A percentile compares a stretch with the other conserved stretches of the same genome.
These are phyloP conservation scores for Arctium lappa DNA, from an alignment of 129 eudicot species.

Conservation along the genomic window DNA sequence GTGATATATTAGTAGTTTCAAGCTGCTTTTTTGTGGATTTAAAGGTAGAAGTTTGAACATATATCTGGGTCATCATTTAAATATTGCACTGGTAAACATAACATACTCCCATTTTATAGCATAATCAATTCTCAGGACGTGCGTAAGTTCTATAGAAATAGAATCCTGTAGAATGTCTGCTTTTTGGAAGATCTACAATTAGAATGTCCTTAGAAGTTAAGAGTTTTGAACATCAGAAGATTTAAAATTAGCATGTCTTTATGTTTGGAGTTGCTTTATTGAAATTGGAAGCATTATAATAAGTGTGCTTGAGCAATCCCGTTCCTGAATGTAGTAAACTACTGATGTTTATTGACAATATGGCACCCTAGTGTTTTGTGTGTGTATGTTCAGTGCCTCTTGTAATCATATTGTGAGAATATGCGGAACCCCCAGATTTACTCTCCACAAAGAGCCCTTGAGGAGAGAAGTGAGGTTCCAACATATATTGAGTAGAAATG, in stretches of 20 bases:
- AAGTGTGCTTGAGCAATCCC: slow-evolving; percentile 3
- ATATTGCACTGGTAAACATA: background rate
- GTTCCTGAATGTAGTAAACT: background rate
- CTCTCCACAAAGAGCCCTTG: background rate
- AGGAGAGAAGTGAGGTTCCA: background rate
- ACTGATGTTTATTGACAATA: background rate
- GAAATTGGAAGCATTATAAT: slow-evolving; percentile 8
- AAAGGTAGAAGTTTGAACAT: background rate
- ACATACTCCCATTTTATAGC: background rate
- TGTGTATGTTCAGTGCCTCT: background rate
- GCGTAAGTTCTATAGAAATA: background rate
- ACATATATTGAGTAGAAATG: background rate
- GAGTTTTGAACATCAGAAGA: background rate
- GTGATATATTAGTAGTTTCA: background rate
- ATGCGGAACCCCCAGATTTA: background rate
- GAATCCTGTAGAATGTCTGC: background rate
- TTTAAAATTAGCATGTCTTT: background rate
- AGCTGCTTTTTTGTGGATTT: background rate
- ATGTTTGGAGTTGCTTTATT: background rate
- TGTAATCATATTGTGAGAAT: background rate
- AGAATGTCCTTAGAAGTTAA: background rate
- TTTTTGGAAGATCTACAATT: background rate
- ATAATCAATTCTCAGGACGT: background rate
- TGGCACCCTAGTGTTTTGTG: slow-evolving; percentile 1
- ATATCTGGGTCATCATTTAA: background rate